Percentiles rank a stretch among this genome's conserved stretches.
Conservation (phyloP, 768 basidiomycete species). For the Daedaleopsis nitida region DNA sequence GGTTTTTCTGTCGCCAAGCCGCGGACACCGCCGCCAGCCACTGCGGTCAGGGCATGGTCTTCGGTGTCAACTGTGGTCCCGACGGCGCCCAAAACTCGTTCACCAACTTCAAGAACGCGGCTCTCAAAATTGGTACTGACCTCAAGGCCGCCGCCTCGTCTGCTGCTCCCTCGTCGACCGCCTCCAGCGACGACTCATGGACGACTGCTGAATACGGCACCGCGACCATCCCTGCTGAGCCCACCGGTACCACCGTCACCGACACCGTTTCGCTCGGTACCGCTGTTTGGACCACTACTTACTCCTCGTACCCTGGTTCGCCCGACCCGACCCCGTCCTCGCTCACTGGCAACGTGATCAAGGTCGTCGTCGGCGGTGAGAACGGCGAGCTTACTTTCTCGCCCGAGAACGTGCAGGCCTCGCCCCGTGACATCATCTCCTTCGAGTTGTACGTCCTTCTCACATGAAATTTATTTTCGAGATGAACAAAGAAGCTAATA, state of each 20-base stretch:
- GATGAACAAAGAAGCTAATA: neutral
- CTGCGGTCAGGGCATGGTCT: constrained; percentile 68
- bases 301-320: constrained; percentile 56
- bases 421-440: constrained; percentile 54
- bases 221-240: constrained; percentile 53
- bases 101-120: constrained; percentile 58
- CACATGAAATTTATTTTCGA: no score
- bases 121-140: constrained; percentile 54
- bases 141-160: constrained; percentile 46
- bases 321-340: constrained; percentile 56
- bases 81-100: constrained; percentile 61
- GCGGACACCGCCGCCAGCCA: constrained; percentile 52
- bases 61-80: constrained; percentile 61
- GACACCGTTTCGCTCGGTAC: constrained; percentile 40
- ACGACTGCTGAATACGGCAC: constrained; percentile 52
- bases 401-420: constrained; percentile 51
- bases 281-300: constrained; percentile 58
- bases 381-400: constrained; percentile 47
- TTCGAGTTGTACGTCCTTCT: constrained; percentile 57
- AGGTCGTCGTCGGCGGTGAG: constrained; percentile 55
- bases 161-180: constrained; percentile 34
- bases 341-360: constrained; percentile 48
- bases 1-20: constrained; percentile 62
- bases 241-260: constrained; percentile 44
- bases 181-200: constrained; percentile 10